Percentiles rank a stretch among this genome's conserved stretches.
These are phyloP conservation scores for Hymenoscyphus repandus DNA, from an alignment of 2,329 filamentous ascomycete species.

Conservation along the genomic window DNA sequence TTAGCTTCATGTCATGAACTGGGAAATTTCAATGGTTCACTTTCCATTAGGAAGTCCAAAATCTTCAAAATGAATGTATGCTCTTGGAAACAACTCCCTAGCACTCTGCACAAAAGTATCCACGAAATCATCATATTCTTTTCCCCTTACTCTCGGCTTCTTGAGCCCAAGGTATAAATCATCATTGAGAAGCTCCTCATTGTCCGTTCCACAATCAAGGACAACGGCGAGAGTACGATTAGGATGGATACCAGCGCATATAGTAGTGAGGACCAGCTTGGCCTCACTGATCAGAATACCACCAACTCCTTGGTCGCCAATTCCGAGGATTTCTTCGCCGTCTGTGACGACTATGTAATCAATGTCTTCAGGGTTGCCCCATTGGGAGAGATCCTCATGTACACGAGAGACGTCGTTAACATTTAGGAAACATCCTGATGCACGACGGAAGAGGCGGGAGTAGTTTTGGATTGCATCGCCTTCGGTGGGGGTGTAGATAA, in stretches of 20 bases:
- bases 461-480: constrained; percentile 85
- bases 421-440: constrained; percentile 77
- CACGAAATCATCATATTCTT: constrained; percentile 72
- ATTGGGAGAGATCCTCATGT: constrained; percentile 60
- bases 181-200: constrained; percentile 67
- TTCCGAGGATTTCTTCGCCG: constrained; percentile 72
- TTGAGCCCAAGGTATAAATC: constrained; percentile 74
- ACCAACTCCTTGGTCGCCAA: constrained; percentile 83
- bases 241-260: constrained; percentile 84
- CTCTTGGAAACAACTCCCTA: constrained; percentile 66
- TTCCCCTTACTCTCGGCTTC: constrained; percentile 60
- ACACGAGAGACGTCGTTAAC: constrained; percentile 64
- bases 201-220: constrained; percentile 82
- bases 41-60: constrained; percentile 70
- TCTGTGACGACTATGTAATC: constrained; percentile 84
- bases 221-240: constrained; percentile 74
- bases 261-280: constrained; percentile 75
- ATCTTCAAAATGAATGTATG: constrained; percentile 87
- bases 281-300: constrained; percentile 80
- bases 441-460: constrained; percentile 69
- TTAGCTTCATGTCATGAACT: background rate
- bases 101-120: constrained; percentile 67
- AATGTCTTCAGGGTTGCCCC: constrained; percentile 66
- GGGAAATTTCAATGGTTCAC: constrained; percentile 4
- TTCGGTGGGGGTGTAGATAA: constrained; percentile 91